phyloP scores from a whole-genome alignment of 2,329 filamentous ascomycete genomes.

The Epicoccum nigrum region DNA sequence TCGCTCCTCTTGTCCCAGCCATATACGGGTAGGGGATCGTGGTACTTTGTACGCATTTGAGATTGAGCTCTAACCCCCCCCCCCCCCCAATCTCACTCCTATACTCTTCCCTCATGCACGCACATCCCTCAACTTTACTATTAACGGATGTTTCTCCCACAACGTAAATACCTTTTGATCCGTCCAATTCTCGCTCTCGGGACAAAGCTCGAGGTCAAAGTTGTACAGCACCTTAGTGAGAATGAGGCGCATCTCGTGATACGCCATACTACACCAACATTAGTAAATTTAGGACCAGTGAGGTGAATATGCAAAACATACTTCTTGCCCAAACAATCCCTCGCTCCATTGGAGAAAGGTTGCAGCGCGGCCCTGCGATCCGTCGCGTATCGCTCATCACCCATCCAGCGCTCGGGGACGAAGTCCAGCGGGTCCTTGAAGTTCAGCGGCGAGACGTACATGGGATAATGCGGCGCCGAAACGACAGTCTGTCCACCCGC shows the following conservation, averaged over 20 bases:
- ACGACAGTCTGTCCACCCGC: background rate
- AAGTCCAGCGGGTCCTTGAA: constrained; percentile 33
- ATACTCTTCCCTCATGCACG: background rate
- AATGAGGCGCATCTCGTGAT: constrained; percentile 53
- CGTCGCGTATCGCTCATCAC: constrained; percentile 35
- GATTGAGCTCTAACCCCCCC: too few relatives aligned
- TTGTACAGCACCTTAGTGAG: constrained; percentile 45
- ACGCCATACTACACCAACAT: constrained; percentile 36
- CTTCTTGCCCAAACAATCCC: constrained; percentile 39
- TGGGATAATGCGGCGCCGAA: constrained; percentile 24
- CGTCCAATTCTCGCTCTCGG: constrained; percentile 32
- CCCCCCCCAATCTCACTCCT: too few relatives aligned
- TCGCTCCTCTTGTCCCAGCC: too few relatives aligned
- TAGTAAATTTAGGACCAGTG: too few relatives aligned
- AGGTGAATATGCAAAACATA: background rate
- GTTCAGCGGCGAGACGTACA: constrained; percentile 37
- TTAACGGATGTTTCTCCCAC: constrained; percentile 1
- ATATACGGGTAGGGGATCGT: too few relatives aligned
- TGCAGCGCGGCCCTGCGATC: constrained; percentile 42
- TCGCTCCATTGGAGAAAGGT: constrained; percentile 36
- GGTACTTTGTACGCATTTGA: too few relatives aligned
- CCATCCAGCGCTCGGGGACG: constrained; percentile 48
- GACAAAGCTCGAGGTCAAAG: constrained; percentile 47
- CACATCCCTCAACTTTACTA: background rate
- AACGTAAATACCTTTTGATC: constrained; percentile 37